A percentile compares a stretch with the other conserved stretches of the same genome.
These are phyloP conservation scores for Candida sanyaensis DNA, from an alignment of 1,139 yeast genomes.

Conservation along the genomic window DNA sequence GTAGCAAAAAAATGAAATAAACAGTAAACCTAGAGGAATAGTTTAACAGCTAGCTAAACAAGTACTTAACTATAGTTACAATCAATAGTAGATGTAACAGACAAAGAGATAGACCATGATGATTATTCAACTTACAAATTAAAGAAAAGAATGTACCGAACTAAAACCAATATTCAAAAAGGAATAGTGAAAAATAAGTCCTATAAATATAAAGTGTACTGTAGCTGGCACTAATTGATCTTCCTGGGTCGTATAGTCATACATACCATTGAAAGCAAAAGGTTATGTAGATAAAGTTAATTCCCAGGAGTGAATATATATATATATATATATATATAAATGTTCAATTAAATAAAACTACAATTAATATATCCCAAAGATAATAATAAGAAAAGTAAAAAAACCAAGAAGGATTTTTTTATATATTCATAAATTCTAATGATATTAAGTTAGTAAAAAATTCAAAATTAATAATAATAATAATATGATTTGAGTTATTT, in stretches of 20 bases:
- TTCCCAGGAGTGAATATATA: conserved; percentile 16
- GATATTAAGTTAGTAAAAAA: background rate
- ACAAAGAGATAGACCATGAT: too few relatives aligned
- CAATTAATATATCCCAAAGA: background rate
- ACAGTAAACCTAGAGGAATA: too few relatives aligned
- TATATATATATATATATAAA: background rate
- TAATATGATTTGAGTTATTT: too few relatives aligned
- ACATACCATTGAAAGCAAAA: conserved; percentile 13
- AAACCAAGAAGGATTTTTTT: background rate
- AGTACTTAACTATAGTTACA: background rate
- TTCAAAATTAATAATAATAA: too few relatives aligned
- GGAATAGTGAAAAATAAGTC: conserved; percentile 4
- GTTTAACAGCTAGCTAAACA: too few relatives aligned
- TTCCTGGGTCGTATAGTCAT: conserved; percentile 23
- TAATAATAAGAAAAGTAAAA: background rate
- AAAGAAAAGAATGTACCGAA: conserved; percentile 6
- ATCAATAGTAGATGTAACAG: background rate
- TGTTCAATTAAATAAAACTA: too few relatives aligned
- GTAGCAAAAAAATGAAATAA: background rate
- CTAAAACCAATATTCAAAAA: conserved; percentile 12
- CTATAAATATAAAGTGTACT: conserved; percentile 13
- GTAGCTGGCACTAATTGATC: conserved; percentile 10
- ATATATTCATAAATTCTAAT: background rate
- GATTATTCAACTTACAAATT: too few relatives aligned
- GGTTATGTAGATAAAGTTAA: conserved; percentile 19